Conservation (phyloP, 768 basidiomycete species). For the Chalciporus pseudorubinellus region DNA sequence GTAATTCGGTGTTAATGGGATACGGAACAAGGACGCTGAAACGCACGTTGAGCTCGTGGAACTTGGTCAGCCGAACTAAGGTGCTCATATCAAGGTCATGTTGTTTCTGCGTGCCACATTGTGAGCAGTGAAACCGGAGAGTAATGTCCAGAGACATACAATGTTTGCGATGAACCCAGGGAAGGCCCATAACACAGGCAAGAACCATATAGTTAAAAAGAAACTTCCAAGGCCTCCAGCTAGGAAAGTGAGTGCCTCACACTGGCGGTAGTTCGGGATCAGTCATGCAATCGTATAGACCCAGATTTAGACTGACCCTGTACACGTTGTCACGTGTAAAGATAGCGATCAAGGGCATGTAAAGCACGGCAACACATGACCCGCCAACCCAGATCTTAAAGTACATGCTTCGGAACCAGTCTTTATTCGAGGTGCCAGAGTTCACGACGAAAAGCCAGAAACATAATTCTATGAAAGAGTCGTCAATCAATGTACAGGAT, state of each 20-base stretch:
- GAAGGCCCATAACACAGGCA: slow-evolving; percentile 71
- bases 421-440: slow-evolving; percentile 54
- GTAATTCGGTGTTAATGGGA: not conserved
- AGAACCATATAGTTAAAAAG: slow-evolving; percentile 70
- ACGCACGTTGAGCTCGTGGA: slow-evolving; percentile 79
- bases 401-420: slow-evolving; percentile 76
- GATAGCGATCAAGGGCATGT: slow-evolving; percentile 70
- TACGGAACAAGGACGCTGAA: not conserved
- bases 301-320: slow-evolving; percentile 42
- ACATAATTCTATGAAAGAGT: slow-evolving; percentile 59
- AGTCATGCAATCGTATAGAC: not conserved
- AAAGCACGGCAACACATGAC: slow-evolving; percentile 54
- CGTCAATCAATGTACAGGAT: not conserved
- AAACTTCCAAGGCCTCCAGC: slow-evolving; percentile 68
- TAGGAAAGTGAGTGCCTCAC: slow-evolving; percentile 67
- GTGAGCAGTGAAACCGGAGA: not conserved
- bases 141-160: slow-evolving; percentile 38
- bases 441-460: slow-evolving; percentile 87
- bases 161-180: slow-evolving; percentile 59
- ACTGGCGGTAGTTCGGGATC: slow-evolving; percentile 38
- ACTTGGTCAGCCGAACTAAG: slow-evolving; percentile 72
- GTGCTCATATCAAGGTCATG: slow-evolving; percentile 65
- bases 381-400: slow-evolving; percentile 75
- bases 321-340: slow-evolving; percentile 57
- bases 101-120: slow-evolving; percentile 39